Evolutionary conservation across 192 early-diverging fungal species (phyloP).

Genomic region (Backusella tuberculispora): DNA sequence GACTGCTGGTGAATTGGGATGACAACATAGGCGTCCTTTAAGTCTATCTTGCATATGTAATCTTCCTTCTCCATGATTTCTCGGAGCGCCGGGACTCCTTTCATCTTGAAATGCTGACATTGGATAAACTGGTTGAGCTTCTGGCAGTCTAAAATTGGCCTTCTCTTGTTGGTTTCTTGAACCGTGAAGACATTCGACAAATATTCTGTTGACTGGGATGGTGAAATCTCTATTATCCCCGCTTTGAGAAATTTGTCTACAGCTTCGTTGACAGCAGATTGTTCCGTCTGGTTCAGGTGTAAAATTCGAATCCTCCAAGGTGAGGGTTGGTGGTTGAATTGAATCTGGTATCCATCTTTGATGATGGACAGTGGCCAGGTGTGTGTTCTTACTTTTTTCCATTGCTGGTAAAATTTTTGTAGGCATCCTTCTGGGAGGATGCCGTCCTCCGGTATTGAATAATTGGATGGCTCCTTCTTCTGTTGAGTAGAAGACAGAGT

Average conservation of each 20-base stretch:
- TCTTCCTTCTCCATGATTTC: slow-evolving; percentile 11
- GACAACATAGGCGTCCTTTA: slow-evolving; percentile 5
- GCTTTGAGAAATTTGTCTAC: background rate
- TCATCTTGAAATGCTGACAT: slow-evolving; percentile 25
- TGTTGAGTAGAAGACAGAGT: too few species aligned
- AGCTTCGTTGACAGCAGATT: background rate
- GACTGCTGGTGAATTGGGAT: slow-evolving; percentile 10
- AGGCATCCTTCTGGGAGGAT: background rate
- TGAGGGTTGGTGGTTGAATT: background rate
- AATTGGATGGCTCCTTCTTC: background rate
- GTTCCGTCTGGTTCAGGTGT: background rate
- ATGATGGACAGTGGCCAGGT: background rate
- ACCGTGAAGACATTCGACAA: background rate
- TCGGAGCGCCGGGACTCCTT: background rate
- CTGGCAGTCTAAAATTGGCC: slow-evolving; percentile 1
- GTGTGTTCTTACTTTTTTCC: background rate
- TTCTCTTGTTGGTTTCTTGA: background rate
- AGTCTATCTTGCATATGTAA: slow-evolving; percentile 13
- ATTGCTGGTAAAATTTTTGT: background rate
- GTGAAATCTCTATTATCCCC: background rate
- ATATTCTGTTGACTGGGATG: background rate
- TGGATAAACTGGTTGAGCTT: slow-evolving; percentile 1
- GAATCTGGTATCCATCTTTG: background rate
- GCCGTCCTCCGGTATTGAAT: background rate
- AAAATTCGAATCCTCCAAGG: background rate